phyloP scores from a whole-genome alignment of 2,329 filamentous ascomycete genomes.

The Epichloe bromicola region DNA sequence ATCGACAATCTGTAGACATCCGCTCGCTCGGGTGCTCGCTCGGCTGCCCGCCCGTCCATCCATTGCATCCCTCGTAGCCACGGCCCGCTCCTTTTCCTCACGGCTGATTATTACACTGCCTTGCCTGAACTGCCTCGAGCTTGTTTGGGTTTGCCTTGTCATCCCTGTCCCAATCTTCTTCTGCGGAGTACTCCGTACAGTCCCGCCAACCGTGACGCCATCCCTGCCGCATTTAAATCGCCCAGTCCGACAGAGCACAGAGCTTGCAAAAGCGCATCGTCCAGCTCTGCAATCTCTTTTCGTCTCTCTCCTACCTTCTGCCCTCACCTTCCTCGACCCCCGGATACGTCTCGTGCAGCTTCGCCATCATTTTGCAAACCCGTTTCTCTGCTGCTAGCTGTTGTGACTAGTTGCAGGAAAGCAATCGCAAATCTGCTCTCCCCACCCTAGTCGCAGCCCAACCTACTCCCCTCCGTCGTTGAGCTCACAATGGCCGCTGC shows the following conservation, averaged over 20 bases:
- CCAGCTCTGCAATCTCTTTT: conserved; percentile 1
- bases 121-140: too few relatives aligned
- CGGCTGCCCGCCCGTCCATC: neutral
- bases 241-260: neutral
- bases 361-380: neutral
- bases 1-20: neutral
- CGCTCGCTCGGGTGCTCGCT: neutral
- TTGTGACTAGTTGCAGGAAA: neutral
- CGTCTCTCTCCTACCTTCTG: neutral
- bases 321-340: neutral
- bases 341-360: neutral
- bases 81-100: too few relatives aligned
- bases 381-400: neutral
- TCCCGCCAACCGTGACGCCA: conserved; percentile 5
- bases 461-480: neutral
- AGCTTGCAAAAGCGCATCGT: neutral
- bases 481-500: conserved; percentile 31
- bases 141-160: neutral
- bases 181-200: neutral
- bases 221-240: conserved; percentile 6
- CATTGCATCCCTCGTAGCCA: neutral
- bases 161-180: neutral
- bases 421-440: neutral
- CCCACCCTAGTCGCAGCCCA: neutral
- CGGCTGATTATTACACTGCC: too few relatives aligned